These are phyloP conservation scores for Eucalyptus marginata DNA, from an alignment of 345 rosid genomes.

Conservation along the genomic window DNA sequence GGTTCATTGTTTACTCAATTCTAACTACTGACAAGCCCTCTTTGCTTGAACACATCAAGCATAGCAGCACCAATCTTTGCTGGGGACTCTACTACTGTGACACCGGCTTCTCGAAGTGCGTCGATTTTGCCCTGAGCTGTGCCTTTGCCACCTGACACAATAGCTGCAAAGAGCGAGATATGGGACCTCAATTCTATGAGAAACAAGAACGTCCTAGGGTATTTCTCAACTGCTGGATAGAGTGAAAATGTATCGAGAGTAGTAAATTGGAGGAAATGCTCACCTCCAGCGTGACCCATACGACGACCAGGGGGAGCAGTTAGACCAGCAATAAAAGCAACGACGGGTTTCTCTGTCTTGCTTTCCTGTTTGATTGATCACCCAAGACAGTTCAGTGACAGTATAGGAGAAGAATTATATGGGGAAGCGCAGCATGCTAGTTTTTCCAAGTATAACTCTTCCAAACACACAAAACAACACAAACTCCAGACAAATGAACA, in stretches of 20 bases:
- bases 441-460: neutral
- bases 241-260: neutral
- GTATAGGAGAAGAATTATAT: neutral
- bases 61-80: constrained; percentile 84
- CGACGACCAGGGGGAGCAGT: constrained; percentile 98
- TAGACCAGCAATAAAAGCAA: constrained; percentile 96
- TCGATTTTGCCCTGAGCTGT: constrained; percentile 91
- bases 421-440: neutral
- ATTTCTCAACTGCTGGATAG: neutral
- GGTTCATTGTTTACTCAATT: neutral
- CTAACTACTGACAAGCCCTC: constrained; percentile 33
- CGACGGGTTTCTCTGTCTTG: constrained; percentile 85
- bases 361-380: constrained; percentile 51
- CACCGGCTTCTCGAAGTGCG: constrained; percentile 82
- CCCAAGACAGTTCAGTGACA: neutral
- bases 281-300: constrained; percentile 99
- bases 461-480: neutral
- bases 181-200: neutral
- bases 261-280: neutral
- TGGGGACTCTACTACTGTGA: constrained; percentile 84
- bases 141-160: constrained; percentile 92
- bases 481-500: neutral
- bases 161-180: constrained; percentile 35
- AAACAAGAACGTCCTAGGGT: neutral
- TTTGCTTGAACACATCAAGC: constrained; percentile 65